These are phyloP conservation scores for Mucor plumbeus DNA, from an alignment of 371 early-diverging fungal species.

Conservation along the genomic window DNA sequence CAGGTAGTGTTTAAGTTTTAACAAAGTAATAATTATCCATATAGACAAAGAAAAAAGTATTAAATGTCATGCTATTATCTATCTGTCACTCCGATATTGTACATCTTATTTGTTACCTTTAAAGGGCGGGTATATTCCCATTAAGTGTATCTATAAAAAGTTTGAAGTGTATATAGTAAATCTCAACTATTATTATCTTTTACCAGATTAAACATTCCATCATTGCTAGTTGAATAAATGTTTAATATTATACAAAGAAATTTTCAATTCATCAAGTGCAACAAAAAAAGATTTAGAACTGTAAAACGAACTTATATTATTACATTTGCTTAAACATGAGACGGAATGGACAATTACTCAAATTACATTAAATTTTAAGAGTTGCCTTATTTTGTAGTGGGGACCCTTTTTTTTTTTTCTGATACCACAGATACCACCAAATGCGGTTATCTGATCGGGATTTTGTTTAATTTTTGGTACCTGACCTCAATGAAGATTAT, in stretches of 20 bases:
- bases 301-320: too few species aligned
- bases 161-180: background rate
- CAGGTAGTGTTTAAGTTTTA: background rate
- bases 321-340: background rate
- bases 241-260: too few species aligned
- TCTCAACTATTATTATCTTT: background rate
- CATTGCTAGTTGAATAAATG: background rate
- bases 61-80: conserved; percentile 10
- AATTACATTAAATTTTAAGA: conserved; percentile 9
- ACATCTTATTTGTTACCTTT: conserved; percentile 21
- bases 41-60: background rate
- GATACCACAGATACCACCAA: background rate
- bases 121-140: conserved; percentile 11
- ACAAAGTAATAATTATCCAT: too few species aligned
- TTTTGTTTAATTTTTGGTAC: background rate
- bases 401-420: conserved; percentile 8
- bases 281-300: too few species aligned
- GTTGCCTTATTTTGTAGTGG: conserved; percentile 1
- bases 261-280: too few species aligned
- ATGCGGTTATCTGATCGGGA: background rate
- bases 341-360: background rate
- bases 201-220: background rate
- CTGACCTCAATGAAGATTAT: background rate
- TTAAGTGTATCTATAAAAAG: background rate
- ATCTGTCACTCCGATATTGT: conserved; percentile 7